These are phyloP conservation scores for Plenodomus tracheiphilus DNA, from an alignment of 2,329 filamentous ascomycete species.

Conservation along the genomic window DNA sequence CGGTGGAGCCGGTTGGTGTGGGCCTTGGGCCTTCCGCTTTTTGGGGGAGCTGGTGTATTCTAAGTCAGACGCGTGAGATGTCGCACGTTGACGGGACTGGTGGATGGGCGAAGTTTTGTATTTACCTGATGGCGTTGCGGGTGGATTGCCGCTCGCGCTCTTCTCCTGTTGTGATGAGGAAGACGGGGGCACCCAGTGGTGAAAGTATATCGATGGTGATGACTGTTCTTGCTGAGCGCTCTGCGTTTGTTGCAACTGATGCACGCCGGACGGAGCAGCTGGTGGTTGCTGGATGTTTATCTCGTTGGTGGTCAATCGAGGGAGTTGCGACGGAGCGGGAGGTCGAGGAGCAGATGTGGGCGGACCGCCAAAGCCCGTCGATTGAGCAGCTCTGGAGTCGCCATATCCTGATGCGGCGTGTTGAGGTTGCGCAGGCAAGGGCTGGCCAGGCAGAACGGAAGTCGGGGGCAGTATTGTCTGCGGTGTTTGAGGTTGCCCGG, in stretches of 20 bases:
- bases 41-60: conserved; percentile 76
- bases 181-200: conserved; percentile 84
- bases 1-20: conserved; percentile 55
- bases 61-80: conserved; percentile 54
- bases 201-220: conserved; percentile 82
- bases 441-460: conserved; percentile 44
- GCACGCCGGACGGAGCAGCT: conserved; percentile 42
- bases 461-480: conserved; percentile 39
- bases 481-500: conserved; percentile 33
- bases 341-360: conserved; percentile 50
- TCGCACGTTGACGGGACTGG: conserved; percentile 53
- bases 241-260: conserved; percentile 53
- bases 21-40: conserved; percentile 75
- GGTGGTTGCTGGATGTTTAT: conserved; percentile 55
- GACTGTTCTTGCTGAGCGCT: conserved; percentile 62
- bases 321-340: conserved; percentile 52
- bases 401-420: conserved; percentile 41
- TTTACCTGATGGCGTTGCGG: conserved; percentile 72
- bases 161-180: conserved; percentile 60
- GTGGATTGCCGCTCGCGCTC: conserved; percentile 63
- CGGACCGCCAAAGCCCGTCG: conserved; percentile 31
- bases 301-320: conserved; percentile 57
- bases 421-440: conserved; percentile 40
- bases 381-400: conserved; percentile 34
- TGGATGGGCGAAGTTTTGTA: conserved; percentile 47